These are phyloP conservation scores for Oidium heveae DNA, from an alignment of 2,329 filamentous ascomycete genomes.

Conservation along the genomic window DNA sequence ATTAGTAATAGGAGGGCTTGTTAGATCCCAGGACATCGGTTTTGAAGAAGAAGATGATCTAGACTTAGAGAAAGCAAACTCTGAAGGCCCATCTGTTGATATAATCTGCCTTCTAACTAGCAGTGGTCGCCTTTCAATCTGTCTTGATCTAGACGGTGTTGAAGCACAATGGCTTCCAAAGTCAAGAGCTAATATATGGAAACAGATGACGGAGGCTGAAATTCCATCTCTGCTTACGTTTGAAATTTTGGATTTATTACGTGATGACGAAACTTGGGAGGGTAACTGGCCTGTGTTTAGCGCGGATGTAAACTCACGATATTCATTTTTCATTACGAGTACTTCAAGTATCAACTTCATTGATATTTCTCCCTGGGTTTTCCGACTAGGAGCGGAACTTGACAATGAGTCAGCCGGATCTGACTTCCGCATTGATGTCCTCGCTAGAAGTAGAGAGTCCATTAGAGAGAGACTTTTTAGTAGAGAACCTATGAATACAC, in stretches of 20 bases:
- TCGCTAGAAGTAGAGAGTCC: constrained; percentile 28
- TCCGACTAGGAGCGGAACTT: constrained; percentile 35
- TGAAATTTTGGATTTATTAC: constrained; percentile 35
- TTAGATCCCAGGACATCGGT: constrained; percentile 34
- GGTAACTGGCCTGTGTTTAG: constrained; percentile 39
- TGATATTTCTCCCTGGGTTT: constrained; percentile 36
- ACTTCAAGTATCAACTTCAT: constrained; percentile 33
- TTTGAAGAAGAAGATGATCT: constrained; percentile 39
- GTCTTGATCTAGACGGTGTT: constrained; percentile 33
- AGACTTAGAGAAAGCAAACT: constrained; percentile 28
- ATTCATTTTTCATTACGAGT: constrained; percentile 37
- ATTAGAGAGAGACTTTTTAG: constrained; percentile 30
- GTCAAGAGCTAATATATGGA: constrained; percentile 21
- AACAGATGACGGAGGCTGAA: constrained; percentile 16
- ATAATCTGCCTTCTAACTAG: constrained; percentile 34
- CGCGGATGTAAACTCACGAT: constrained; percentile 32
- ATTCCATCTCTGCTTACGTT: constrained; percentile 30
- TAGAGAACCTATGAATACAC: constrained; percentile 20
- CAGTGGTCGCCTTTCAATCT: constrained; percentile 34
- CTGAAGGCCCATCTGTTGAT: constrained; percentile 32
- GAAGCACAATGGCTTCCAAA: constrained; percentile 41
- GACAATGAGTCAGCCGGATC: constrained; percentile 29
- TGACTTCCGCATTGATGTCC: constrained; percentile 33
- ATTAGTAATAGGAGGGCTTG: constrained; percentile 33
- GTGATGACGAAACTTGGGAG: constrained; percentile 25